These are phyloP conservation scores for Casuarina glauca DNA, from an alignment of 306 rosid species.

Conservation along the genomic window DNA sequence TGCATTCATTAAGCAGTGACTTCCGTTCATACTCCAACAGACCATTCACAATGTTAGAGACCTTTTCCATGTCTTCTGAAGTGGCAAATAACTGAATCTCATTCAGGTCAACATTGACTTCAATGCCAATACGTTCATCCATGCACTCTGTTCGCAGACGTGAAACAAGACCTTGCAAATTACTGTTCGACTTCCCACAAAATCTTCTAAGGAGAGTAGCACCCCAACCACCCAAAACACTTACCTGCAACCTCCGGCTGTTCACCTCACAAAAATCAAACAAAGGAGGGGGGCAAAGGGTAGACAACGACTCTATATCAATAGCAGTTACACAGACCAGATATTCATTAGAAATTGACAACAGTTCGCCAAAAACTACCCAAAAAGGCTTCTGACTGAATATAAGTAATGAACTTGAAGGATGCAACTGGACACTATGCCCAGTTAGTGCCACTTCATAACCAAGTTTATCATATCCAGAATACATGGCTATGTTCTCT, in stretches of 20 bases:
- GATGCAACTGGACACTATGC: conserved; percentile 76
- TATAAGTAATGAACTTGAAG: conserved; percentile 81
- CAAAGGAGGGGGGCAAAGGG: conserved; percentile 61
- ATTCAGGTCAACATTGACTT: conserved; percentile 62
- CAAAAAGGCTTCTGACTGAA: conserved; percentile 84
- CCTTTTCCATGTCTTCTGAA: conserved; percentile 55
- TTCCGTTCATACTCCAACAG: conserved; percentile 61
- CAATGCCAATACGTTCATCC: conserved; percentile 66
- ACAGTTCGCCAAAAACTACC: conserved; percentile 86
- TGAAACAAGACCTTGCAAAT: conserved; percentile 50
- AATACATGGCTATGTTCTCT: conserved; percentile 92
- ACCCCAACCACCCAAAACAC: conserved; percentile 68
- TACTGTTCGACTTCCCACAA: conserved; percentile 75
- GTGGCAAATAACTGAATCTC: conserved; percentile 61
- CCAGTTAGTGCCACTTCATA: conserved; percentile 87
- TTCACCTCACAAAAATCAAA: conserved; percentile 63
- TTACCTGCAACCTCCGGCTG: conserved; percentile 51
- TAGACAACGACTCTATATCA: conserved; percentile 52
- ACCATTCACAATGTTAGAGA: conserved; percentile 36
- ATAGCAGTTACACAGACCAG: conserved; percentile 74
- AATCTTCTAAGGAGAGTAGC: conserved; percentile 63
- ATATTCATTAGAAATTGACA: conserved; percentile 66
- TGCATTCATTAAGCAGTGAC: conserved; percentile 62
- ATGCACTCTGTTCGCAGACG: conserved; percentile 49
- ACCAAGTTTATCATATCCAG: conserved; percentile 78